Evolutionary conservation across 441 rosid genomes (phyloP).

Genomic region (Arabidopsis hybrid): DNA sequence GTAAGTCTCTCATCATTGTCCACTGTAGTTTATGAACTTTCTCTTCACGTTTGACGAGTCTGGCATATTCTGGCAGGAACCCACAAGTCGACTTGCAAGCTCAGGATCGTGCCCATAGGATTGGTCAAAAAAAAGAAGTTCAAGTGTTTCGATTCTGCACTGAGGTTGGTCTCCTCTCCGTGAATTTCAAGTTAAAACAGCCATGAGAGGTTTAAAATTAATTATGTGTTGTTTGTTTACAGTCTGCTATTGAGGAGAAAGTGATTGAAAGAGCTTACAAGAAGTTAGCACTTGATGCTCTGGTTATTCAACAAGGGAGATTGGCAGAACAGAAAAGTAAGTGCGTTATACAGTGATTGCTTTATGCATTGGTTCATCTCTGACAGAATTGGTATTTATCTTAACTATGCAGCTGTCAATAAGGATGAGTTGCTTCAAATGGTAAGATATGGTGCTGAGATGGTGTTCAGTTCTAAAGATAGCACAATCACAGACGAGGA

Average conservation of each 20-base stretch:
- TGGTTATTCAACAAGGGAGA: conserved; percentile 98
- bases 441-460: conserved; percentile 99
- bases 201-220: neutral
- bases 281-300: conserved; percentile 98
- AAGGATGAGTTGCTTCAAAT: conserved; percentile 99
- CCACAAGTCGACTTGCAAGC: conserved; percentile 99
- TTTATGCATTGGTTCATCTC: conserved; percentile 8
- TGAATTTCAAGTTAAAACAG: conserved; percentile 26
- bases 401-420: conserved; percentile 77
- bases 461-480: conserved; percentile 99
- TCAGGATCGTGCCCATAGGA: conserved; percentile 99
- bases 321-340: conserved; percentile 99
- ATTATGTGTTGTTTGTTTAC: conserved; percentile 43
- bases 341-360: conserved; percentile 7
- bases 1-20: conserved; percentile 50
- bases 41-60: conserved; percentile 33
- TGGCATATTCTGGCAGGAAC: conserved; percentile 67
- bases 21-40: conserved; percentile 24
- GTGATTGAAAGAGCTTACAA: conserved; percentile 99
- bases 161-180: conserved; percentile 64
- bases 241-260: conserved; percentile 99
- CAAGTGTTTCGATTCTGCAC: conserved; percentile 99
- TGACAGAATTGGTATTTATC: neutral
- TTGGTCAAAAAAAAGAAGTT: conserved; percentile 99
- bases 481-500: conserved; percentile 99